Evolutionary conservation across 1,139 yeast species (phyloP).

Genomic region (Suhomyces choctaworum): DNA sequence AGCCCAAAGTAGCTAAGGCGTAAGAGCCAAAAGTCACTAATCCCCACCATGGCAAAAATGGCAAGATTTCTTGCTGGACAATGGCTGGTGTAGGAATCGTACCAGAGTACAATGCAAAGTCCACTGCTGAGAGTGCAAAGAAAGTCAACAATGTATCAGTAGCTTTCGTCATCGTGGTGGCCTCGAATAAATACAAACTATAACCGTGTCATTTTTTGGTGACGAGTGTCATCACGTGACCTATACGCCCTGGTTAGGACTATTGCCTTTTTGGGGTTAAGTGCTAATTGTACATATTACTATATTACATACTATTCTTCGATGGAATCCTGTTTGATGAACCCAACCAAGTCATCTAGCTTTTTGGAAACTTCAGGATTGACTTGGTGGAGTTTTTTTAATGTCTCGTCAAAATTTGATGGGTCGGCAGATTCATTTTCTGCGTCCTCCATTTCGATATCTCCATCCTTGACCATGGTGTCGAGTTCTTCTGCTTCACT

Average conservation of each 20-base stretch:
- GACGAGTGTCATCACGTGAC: conserved; percentile 8
- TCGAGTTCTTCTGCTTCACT: conserved; percentile 24
- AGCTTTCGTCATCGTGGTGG: conserved; percentile 63
- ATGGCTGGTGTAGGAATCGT: conserved; percentile 56
- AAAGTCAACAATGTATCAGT: conserved; percentile 56
- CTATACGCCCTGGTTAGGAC: too few relatives aligned
- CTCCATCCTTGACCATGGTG: conserved; percentile 14
- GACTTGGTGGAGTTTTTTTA: conserved; percentile 36
- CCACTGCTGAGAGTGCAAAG: conserved; percentile 51
- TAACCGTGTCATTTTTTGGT: conserved; percentile 9
- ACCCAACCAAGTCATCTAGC: conserved; percentile 43
- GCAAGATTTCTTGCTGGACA: conserved; percentile 57
- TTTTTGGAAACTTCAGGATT: conserved; percentile 40
- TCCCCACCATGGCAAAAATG: conserved; percentile 70
- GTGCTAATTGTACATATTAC: too few relatives aligned
- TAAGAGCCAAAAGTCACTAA: conserved; percentile 71
- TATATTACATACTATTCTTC: conserved; percentile 8
- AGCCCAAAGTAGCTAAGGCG: conserved; percentile 70
- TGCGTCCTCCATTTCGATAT: conserved; percentile 13
- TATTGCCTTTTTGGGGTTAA: too few relatives aligned
- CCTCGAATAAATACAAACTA: conserved; percentile 2
- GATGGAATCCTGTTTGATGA: conserved; percentile 45
- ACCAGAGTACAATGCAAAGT: conserved; percentile 54
- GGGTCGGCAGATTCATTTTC: conserved; percentile 22
- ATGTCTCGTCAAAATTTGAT: conserved; percentile 13